Base-by-base conservation (phyloP, 106 monocot species). In the Platanthera zijinensis region DNA sequence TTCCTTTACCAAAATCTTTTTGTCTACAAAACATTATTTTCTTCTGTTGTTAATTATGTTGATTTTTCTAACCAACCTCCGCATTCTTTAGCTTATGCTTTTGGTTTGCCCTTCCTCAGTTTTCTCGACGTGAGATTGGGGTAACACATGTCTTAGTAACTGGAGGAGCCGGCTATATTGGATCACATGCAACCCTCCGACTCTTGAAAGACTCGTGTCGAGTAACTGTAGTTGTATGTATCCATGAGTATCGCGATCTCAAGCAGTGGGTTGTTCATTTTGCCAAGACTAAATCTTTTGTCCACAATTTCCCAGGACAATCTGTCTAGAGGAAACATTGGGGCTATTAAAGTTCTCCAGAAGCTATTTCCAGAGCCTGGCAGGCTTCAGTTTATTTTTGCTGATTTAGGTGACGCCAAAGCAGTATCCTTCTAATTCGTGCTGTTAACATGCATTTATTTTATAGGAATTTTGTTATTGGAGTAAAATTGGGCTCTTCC, bases 131-230 rank as follows among this genome's bases (percentile, higher is more conserved):
- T 83, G 97, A 94, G 79, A 49, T 80, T 81, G 94, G 97, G 67
- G 86, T 92, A 47, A 92, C 83, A 32, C 97, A 99, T 86, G 91
- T 99, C 51, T 88, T 99, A 78, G 97, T 99, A 70, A 99, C 97
- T 25, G 97, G 97, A 64, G 97, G 97, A 62, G 97, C 94, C 86
- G 97, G 97, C 50, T 99, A 88, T 78, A 92, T 99, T 50, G 97
- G 97, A 7, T 99, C 94, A 19, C 97, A 99, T 86, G 97, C 97
- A 79, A 77, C 92, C 30, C 82, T 94, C 70, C 87, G 97, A n/a
- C 94, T 99, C 45, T 81, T 99, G 32, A 94, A 88, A 79, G 94
- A 99, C 78, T 86, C 87, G 0, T 92, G 92, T 82, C 86, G 94
- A 79, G 97, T 99, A 57, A 99, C 97, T 52, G 92, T 99, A 80